Base-by-base conservation (phyloP, 768 basidiomycete genomes). In the Rickenella mellea region DNA sequence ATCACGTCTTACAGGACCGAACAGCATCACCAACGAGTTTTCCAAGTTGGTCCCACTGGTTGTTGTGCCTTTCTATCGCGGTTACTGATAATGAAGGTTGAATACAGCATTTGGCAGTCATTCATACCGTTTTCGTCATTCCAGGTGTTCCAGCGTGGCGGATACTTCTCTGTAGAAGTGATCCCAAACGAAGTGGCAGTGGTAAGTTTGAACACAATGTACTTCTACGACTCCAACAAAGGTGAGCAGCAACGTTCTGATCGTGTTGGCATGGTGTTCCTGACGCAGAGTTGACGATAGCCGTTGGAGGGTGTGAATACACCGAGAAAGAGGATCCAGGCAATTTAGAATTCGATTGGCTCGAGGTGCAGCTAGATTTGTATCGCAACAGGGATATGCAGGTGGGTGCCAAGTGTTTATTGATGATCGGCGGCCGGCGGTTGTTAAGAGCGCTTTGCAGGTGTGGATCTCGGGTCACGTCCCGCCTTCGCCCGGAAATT, bases 141-240 rank as follows among this genome's bases (percentile, higher is more conserved):
- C 39, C 84, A 86, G 62, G 79, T 86, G 17, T 92, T 94, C 59
- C 80, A 83, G 48, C 71, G 85, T 26, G 90, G 91, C n/a, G 87
- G 80, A 15, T 93, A 93, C 62, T 93, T 70, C 53, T 70, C 83
- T 2, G 67, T 73, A 27, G 89, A 92, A 52, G 82, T 93, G 30
- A 76, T 93, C 24, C 82, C 85, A 1, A 70, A 79, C 47, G 53
- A 75, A 43, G 51, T 92, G 28, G 87, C 85, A 9, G 84, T 81
- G 38, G 79, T 96, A 54, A 83, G 82, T 50, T 65, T 93, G 40
- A 96, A 92, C 60, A 91, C 90, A 0, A 74, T 93, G 64, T 93
- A 87, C 63, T 92, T 87, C 65, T 93, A 84, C 59, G 84, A 88
- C 57, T 79, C 83, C 11, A 92, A 92, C 60, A 85, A 86, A 66